Evolutionary conservation across 2,329 filamentous ascomycete species (phyloP).

Genomic region (Teratosphaeria pseudoeucalypti): DNA sequence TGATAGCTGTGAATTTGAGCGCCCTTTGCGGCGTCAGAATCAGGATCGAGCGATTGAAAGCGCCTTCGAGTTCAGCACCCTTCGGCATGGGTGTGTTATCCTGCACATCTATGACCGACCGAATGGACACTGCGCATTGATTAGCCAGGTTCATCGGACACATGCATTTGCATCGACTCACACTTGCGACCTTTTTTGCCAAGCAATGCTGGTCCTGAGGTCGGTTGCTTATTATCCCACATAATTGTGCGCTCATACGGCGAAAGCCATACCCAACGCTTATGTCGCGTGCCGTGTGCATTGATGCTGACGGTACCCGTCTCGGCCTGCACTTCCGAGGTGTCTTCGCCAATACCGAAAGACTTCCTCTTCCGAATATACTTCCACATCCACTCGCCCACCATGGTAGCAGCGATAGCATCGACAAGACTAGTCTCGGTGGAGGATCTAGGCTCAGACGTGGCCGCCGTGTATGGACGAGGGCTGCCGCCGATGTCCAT

Average conservation of each 20-base stretch:
- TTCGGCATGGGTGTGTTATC: slow-evolving; percentile 82
- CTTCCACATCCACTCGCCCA: slow-evolving; percentile 95
- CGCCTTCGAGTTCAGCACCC: slow-evolving; percentile 29
- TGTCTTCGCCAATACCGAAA: slow-evolving; percentile 68
- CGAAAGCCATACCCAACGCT: slow-evolving; percentile 96
- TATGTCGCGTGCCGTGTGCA: slow-evolving; percentile 63
- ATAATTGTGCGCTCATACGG: slow-evolving; percentile 93
- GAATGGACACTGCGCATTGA: slow-evolving; percentile 64
- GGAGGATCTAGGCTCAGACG: slow-evolving; percentile 7
- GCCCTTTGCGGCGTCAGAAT: slow-evolving; percentile 89
- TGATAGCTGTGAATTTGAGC: slow-evolving; percentile 83
- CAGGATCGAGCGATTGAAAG: slow-evolving; percentile 86
- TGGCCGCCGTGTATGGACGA: slow-evolving; percentile 1
- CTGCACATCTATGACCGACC: slow-evolving; percentile 94
- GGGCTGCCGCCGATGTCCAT: slow-evolving; percentile 5
- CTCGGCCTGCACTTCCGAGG: slow-evolving; percentile 37
- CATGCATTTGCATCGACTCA: slow-evolving; percentile 43
- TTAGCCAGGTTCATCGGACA: slow-evolving; percentile 2
- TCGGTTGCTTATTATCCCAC: slow-evolving; percentile 97
- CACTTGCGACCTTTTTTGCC: slow-evolving; percentile 91
- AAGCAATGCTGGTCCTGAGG: slow-evolving; percentile 73
- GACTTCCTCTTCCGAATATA: slow-evolving; percentile 81
- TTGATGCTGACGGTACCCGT: slow-evolving; percentile 56
- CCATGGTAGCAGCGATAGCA: slow-evolving; percentile 96
- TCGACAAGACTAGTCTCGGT: slow-evolving; percentile 65